phyloP scores from a whole-genome alignment of 2,329 filamentous ascomycete species.

The Sarocladiaceae sp. region DNA sequence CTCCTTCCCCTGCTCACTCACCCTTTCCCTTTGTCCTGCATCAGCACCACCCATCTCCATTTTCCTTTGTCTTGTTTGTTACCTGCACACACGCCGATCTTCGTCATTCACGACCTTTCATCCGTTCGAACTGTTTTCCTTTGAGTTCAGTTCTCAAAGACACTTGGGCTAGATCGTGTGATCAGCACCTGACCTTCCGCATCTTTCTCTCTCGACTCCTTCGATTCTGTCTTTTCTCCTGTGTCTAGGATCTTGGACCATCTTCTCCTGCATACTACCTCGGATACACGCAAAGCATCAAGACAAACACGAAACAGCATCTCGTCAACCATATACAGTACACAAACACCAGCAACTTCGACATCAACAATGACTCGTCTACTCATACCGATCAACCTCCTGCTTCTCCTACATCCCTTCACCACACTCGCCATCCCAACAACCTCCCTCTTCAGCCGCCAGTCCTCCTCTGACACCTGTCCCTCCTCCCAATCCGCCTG shows the following conservation, averaged over 20 bases:
- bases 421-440: slow-evolving; percentile 32
- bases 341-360: not conserved
- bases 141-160: not conserved
- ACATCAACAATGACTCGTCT: slow-evolving; percentile 4
- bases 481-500: not conserved
- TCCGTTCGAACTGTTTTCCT: not conserved
- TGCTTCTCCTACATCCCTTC: slow-evolving; percentile 32
- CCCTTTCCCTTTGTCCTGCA: not conserved
- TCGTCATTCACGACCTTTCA: not conserved
- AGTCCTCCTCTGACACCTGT: slow-evolving; percentile 38
- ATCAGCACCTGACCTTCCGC: not conserved
- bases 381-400: slow-evolving; percentile 23
- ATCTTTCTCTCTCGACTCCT: not conserved
- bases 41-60: not conserved
- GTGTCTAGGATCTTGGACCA: not conserved
- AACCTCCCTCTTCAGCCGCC: slow-evolving; percentile 34
- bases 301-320: not conserved
- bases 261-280: not conserved
- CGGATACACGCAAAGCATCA: not conserved
- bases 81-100: no score
- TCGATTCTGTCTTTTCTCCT: not conserved
- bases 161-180: not conserved
- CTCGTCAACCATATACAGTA: not conserved
- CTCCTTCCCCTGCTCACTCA: not conserved
- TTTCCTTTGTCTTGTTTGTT: not conserved